phyloP scores from a whole-genome alignment of 2,329 filamentous ascomycete species.

The Boeremia exigua region DNA sequence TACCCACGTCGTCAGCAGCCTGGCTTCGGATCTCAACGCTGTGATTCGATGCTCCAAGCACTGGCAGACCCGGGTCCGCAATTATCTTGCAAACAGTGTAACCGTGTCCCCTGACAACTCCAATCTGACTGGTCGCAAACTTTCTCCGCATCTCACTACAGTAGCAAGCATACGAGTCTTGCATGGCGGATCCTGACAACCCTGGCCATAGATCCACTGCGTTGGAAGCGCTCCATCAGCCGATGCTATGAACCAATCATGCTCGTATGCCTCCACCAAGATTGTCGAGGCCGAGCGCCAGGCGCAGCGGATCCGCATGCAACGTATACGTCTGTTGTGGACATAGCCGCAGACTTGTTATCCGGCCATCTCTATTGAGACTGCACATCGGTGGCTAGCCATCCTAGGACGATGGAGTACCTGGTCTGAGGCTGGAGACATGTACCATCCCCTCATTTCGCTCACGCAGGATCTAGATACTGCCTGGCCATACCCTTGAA shows the following conservation, averaged over 20 bases:
- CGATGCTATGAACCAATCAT: conserved; percentile 32
- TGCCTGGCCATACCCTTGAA: conserved; percentile 20
- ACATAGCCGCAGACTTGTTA: conserved; percentile 14
- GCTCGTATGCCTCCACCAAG: conserved; percentile 14
- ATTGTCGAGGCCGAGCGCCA: conserved; percentile 10
- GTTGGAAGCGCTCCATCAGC: conserved; percentile 25
- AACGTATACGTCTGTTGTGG: conserved; percentile 17
- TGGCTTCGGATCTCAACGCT: conserved; percentile 6
- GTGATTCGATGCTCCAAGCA: conserved; percentile 1
- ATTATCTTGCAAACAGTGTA: conserved; percentile 22
- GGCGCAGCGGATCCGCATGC: conserved; percentile 41
- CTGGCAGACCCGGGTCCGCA: conserved; percentile 35
- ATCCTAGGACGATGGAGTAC: conserved; percentile 11
- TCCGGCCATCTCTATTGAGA: conserved; percentile 18
- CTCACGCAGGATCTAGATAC: conserved; percentile 28
- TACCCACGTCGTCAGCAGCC: conserved; percentile 8
- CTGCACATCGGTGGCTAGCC: conserved; percentile 17
- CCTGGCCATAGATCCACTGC: conserved; percentile 27
- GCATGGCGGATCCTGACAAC: conserved; percentile 29
- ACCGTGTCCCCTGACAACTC: conserved; percentile 19
- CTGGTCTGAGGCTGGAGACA: conserved; percentile 19
- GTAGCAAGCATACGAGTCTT: conserved; percentile 21
- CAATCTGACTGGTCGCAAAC: conserved; percentile 17
- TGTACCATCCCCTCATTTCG: conserved; percentile 34
- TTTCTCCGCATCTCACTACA: conserved; percentile 35